Percentiles rank a stretch among this genome's conserved stretches.
These are phyloP conservation scores for Dendrocalamus latiflorus DNA, from an alignment of 202 grass and related monocot genomes.

Conservation along the genomic window DNA sequence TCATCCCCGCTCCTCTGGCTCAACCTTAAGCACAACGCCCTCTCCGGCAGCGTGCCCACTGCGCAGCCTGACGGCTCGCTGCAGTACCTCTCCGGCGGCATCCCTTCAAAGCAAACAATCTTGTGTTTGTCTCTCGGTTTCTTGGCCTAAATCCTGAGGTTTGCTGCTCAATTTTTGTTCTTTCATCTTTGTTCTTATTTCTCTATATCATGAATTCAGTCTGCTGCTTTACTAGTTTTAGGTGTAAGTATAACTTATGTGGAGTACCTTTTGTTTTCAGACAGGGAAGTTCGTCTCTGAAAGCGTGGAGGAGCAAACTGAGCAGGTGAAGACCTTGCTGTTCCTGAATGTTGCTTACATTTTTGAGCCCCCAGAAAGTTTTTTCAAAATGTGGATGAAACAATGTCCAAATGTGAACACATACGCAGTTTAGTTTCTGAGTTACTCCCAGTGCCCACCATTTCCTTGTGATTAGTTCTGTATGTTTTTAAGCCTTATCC, in stretches of 20 bases:
- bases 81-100: slow-evolving; percentile 57
- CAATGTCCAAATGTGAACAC: not conserved
- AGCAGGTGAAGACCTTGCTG: slow-evolving; percentile 52
- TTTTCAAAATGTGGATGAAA: not conserved
- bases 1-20: slow-evolving; percentile 72
- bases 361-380: not conserved
- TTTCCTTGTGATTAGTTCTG: not conserved
- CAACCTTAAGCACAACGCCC: slow-evolving; percentile 69
- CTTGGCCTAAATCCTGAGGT: slow-evolving; percentile 96
- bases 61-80: slow-evolving; percentile 43
- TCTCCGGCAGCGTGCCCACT: slow-evolving; percentile 56
- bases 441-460: not conserved
- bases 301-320: slow-evolving; percentile 86
- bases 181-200: no score
- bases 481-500: no score
- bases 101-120: slow-evolving; percentile 86
- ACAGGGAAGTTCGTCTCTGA: slow-evolving; percentile 97
- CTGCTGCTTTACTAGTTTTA: not conserved
- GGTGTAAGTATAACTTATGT: not conserved
- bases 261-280: slow-evolving; percentile 36
- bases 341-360: not conserved
- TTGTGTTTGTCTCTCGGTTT: slow-evolving; percentile 90
- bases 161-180: not conserved
- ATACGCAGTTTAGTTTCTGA: not conserved
- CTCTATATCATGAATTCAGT: not conserved